These are phyloP conservation scores for Neofusicoccum cordaticola DNA, from an alignment of 2,329 filamentous ascomycete genomes.

Conservation along the genomic window DNA sequence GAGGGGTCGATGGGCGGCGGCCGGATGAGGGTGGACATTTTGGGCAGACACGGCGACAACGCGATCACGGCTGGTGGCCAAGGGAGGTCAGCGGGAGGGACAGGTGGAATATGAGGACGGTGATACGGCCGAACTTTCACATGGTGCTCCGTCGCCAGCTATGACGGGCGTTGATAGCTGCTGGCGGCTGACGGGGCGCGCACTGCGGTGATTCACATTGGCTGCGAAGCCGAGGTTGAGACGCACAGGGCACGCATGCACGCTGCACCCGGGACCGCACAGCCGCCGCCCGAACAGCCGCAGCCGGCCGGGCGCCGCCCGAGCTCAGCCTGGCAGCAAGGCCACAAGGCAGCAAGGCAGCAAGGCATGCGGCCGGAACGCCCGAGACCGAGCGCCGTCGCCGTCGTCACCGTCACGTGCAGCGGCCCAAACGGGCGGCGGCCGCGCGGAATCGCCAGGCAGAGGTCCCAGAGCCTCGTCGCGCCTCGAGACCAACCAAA, in stretches of 20 bases:
- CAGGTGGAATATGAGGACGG: background rate
- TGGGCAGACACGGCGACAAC: background rate
- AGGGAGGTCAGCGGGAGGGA: background rate
- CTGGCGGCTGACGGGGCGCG: background rate
- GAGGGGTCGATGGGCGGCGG: constrained; percentile 69
- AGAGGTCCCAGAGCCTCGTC: background rate
- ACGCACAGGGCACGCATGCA: background rate
- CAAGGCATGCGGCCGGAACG: too few relatives aligned
- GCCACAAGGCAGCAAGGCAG: background rate
- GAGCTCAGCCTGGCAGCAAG: background rate
- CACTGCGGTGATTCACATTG: background rate
- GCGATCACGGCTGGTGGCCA: background rate
- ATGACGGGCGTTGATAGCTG: background rate
- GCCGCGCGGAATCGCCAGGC: constrained; percentile 1
- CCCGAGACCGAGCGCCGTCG: background rate
- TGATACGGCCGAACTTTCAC: constrained; percentile 5
- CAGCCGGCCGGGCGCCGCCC: background rate
- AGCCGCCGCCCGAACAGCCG: background rate
- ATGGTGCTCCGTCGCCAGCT: background rate
- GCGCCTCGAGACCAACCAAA: background rate
- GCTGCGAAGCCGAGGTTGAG: background rate
- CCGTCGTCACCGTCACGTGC: background rate
- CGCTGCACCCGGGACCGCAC: background rate
- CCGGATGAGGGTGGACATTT: constrained; percentile 63
- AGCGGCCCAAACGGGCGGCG: background rate